Evolutionary conservation across 1,284 basidiomycete species (phyloP), one percentile per base, ranked within the genome.

Genomic region (Apiotrichum sp.): DNA sequence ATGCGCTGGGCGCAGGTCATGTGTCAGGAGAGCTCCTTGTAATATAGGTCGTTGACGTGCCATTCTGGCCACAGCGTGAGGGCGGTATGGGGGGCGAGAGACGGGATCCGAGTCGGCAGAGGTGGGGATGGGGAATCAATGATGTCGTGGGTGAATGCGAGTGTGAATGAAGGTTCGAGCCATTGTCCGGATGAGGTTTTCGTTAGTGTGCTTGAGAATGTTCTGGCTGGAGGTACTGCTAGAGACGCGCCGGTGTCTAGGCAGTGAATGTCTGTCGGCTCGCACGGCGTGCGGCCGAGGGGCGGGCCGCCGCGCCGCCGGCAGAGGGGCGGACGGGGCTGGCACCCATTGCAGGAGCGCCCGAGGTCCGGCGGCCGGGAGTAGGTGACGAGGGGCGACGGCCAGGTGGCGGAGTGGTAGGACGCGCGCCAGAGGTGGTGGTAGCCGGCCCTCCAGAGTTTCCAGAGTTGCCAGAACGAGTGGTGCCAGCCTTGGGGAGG

Each of bases 291-390:
- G 16, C 8, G 22, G 35, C 35, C 9, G n/a, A 3, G 7, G 34
- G 35, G 3, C 47, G 34, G 22, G 14, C 35, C 5, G 47, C 93
- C 93, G 36, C 90, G 84, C 16, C 4, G 36, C n/a, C 22, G 6
- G 47, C 34, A 11, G 10, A 4, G 6, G 47, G 36, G 7, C 36
- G 11, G 9, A n/a, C 6, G 9, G 45, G 6, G 9, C 5, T 3
- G 8, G 16, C 29, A 32, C 16, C 43, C 29, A 22, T n/a, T 6
- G n/a, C 33, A 35, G n/a, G 36, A 38, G 36, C 8, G 8, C 7
- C 36, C 36, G 8, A 7, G 36, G 36, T 8, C 36, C 13, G 36
- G 7, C 36, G 7, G 36, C 36, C 8, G 36, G 13, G 8, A 38
- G 36, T 7, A 38, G 36, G 13, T 8, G 36, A 8, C 8, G 36